Percentiles rank a stretch among this genome's conserved stretches.
Evolutionary conservation across 768 basidiomycete species (phyloP).

Genomic region (Naganishia randhawae): DNA sequence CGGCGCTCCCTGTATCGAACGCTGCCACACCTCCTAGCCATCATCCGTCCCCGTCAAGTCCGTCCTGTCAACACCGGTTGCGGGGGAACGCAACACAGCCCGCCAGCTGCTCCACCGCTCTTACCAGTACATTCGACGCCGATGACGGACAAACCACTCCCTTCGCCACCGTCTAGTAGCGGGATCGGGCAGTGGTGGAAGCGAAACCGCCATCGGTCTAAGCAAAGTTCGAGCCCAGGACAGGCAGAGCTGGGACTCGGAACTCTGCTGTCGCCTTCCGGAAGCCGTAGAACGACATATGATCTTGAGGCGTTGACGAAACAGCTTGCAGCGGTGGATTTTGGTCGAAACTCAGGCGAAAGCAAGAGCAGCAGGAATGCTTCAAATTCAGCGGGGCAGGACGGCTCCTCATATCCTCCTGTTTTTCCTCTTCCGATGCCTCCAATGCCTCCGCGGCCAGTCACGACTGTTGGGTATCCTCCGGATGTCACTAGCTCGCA

Average conservation of each 20-base stretch:
- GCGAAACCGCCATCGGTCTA: constrained; percentile 1
- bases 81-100: too few relatives aligned
- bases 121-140: not conserved
- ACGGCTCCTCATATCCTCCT: not conserved
- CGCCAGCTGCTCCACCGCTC: not conserved
- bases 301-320: constrained; percentile 19
- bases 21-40: too few relatives aligned
- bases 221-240: not conserved
- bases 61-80: too few relatives aligned
- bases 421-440: not conserved
- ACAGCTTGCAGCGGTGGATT: not conserved
- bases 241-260: constrained; percentile 14
- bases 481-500: not conserved
- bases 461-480: not conserved
- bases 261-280: not conserved
- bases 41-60: too few relatives aligned
- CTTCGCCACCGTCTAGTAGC: not conserved
- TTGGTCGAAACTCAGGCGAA: too few relatives aligned
- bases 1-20: too few relatives aligned
- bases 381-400: not conserved
- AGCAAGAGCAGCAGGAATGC: not conserved
- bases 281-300: not conserved
- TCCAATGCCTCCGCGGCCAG: not conserved
- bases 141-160: not conserved
- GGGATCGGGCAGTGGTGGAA: constrained; percentile 27